A percentile compares a stretch with the other conserved stretches of the same genome.
Conservation (phyloP, 164 flowering plant species). For the Amborella trichopoda region DNA sequence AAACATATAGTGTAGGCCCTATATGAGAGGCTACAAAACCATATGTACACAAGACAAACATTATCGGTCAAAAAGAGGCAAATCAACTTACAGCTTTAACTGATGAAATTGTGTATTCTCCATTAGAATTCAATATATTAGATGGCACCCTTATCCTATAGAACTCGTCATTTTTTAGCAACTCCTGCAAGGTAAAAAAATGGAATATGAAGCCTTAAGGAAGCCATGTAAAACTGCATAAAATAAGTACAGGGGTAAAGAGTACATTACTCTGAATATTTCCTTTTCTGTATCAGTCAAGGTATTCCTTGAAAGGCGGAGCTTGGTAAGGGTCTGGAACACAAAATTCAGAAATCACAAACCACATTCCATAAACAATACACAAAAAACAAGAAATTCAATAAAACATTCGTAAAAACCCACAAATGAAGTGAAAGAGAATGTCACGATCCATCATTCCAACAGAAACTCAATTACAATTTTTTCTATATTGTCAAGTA, state of each 20-base stretch:
- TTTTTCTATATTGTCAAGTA: too few species aligned
- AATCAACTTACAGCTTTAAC: constrained; percentile 85
- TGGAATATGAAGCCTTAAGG: background rate
- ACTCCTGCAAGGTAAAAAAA: constrained; percentile 31
- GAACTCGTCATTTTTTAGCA: constrained; percentile 71
- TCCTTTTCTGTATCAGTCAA: constrained; percentile 52
- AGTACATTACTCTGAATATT: constrained; percentile 41
- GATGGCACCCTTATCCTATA: constrained; percentile 80
- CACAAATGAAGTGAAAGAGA: too few species aligned
- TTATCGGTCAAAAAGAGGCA: too few species aligned
- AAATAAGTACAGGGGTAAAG: background rate
- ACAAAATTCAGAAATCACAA: constrained; percentile 6
- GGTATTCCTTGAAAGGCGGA: constrained; percentile 65
- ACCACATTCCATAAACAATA: too few species aligned
- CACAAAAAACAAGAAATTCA: too few species aligned
- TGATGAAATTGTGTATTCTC: constrained; percentile 56
- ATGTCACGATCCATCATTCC: too few species aligned
- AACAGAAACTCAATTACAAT: too few species aligned
- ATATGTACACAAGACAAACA: too few species aligned
- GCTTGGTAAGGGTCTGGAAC: constrained; percentile 73
- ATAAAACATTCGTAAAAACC: too few species aligned
- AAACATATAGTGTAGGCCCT: too few species aligned
- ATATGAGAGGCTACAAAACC: too few species aligned
- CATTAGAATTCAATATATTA: constrained; percentile 71
- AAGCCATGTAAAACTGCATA: background rate